Base-by-base conservation (phyloP, 345 rosid genomes). In the Bruguiera sexangula region DNA sequence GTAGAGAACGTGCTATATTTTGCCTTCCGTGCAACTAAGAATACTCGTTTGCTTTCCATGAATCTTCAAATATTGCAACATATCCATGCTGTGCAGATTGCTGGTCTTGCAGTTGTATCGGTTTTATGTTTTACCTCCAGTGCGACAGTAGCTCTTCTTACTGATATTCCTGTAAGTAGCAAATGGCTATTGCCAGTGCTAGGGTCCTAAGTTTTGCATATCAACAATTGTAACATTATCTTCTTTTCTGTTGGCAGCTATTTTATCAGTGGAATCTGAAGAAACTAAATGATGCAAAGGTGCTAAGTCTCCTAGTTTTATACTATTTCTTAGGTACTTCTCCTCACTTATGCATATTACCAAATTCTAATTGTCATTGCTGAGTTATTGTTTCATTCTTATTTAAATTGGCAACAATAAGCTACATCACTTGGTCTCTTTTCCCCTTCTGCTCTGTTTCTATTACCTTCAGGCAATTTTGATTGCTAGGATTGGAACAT, bases 241-340 rank as follows among this genome's bases (percentile, higher is more conserved):
- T 31, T 1, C 37, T 11, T 43, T 74, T 74, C 52, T 34, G 43
- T 54, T 74, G 57, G 71, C 81, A 81, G 84, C 68, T 81, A 52
- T 75, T 68, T 63, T 81, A 81, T 63, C 72, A 71, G 37, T 72
- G 73, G 82, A 65, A 50, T 60, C 36, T 75, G 54, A 65, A 37
- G 75, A 56, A 78, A 51, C 29, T 75, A 30, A 66, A 56, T n/a
- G 83, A 72, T 48, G 22, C 43, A 55, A 58, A 62, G 60, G 69
- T 60, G 34, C 34, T 71, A 8, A 39, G 75, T 56, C 69, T 78
- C 39, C 75, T 81, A 63, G 58, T 81, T 55, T 20, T 72, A 24
- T 81, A 72, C 79, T 67, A 69, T 61, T 81, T 81, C 54, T 72
- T 81, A 69, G 84, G 84, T 81, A 72, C 56, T 19, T 54, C 36